These are phyloP conservation scores for Penicillium sp. DNA, from an alignment of 2,329 filamentous ascomycete species.

Conservation along the genomic window DNA sequence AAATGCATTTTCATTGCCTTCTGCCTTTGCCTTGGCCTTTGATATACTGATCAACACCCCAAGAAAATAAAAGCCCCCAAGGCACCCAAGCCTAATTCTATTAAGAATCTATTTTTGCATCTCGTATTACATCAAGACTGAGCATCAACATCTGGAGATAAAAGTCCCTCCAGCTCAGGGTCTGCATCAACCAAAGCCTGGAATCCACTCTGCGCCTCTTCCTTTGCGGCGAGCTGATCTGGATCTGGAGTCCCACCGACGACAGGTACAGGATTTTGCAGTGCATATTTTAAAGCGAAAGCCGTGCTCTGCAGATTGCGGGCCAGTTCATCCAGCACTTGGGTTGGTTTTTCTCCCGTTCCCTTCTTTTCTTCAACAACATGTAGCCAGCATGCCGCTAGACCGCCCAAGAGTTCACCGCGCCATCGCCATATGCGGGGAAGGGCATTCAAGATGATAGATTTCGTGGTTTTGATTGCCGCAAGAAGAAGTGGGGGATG, in stretches of 20 bases:
- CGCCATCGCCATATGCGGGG: conserved; percentile 68
- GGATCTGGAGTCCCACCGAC: conserved; percentile 18
- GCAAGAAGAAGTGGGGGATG: conserved; percentile 59
- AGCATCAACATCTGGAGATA: conserved; percentile 26
- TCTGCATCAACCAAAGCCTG: conserved; percentile 42
- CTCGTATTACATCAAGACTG: conserved; percentile 20
- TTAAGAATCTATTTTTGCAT: too few species aligned
- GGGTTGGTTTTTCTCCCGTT: conserved; percentile 1
- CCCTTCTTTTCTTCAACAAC: conserved; percentile 44
- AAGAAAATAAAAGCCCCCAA: too few species aligned
- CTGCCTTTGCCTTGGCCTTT: background rate
- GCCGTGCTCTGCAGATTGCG: conserved; percentile 33
- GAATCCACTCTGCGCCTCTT: conserved; percentile 40
- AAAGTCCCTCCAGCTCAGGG: conserved; percentile 34
- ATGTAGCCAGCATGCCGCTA: conserved; percentile 68
- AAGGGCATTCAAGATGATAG: conserved; percentile 68
- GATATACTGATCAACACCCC: too few species aligned
- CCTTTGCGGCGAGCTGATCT: conserved; percentile 28
- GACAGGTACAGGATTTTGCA: conserved; percentile 31
- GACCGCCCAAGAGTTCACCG: conserved; percentile 65
- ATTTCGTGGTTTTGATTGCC: conserved; percentile 59
- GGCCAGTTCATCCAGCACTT: conserved; percentile 27
- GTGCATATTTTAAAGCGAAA: conserved; percentile 34
- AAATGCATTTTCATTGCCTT: background rate
- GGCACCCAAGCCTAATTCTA: too few species aligned